Base-by-base conservation (phyloP, 768 basidiomycete genomes). In the Mycena vulgaris region DNA sequence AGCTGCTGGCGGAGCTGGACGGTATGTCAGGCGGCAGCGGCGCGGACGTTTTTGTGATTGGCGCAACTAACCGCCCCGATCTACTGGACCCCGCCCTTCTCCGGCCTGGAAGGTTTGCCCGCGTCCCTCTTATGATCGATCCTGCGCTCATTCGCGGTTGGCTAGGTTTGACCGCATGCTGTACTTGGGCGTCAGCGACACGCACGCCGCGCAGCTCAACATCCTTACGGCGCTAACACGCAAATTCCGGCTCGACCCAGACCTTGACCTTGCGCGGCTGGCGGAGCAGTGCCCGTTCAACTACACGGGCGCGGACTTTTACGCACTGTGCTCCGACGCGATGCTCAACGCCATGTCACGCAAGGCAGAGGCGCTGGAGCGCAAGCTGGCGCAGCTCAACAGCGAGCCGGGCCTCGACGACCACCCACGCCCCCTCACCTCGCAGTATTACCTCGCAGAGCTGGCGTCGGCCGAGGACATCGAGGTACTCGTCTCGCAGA, bases 251-350 rank as follows among this genome's bases (percentile, higher is more conserved):
- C 87, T 98, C 28, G 88, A 94, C 74, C 86, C 92, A 0, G 83
- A 81, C 56, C 84, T 96, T 10, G 83, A 91, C 74, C 87, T 99
- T 9, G 78, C 80, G 23, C 69, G 75, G 10, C 80, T 99, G 49
- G 94, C 93, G 25, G 84, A 90, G 30, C 81, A 83, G 37, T 99
- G 97, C 70, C 92, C 95, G 0, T 95, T 97, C 85, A 95, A 96
- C 78, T 96, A 93, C 77, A 99, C 98, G 3, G 98, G 98, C 49
- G 98, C 98, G 47, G 98, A 99, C 79, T 96, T 99, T 71, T 99
- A 99, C 83, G 98, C 98, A 0, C 84, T 99, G 11, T 99, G 98
- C 80, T 94, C 96, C 7, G 97, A 99, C 80, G 97, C 98, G 1
- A 90, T 99, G 88, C 85, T 99, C 65, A 94, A 94, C 78, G 95